Evolutionary conservation across 768 basidiomycete species (phyloP), one percentile per base, ranked within the genome.

Genomic region (Russula virescens): DNA sequence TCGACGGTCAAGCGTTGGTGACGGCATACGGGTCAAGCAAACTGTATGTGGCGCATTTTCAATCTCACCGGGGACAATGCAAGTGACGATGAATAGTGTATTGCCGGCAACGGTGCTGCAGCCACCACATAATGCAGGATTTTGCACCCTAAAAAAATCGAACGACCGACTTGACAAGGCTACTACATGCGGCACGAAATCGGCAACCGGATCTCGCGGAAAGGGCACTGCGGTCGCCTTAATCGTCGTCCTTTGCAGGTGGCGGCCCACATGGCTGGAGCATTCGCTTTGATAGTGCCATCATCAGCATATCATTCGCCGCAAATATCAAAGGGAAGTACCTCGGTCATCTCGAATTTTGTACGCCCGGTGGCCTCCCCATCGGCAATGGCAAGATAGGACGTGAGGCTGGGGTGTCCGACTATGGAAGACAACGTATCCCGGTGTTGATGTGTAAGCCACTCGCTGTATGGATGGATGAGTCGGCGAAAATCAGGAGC

Each of bases 301-400:
- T 35, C 23, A 28, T 48, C n/a, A 40, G 34, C 58, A 54, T 35
- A 23, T 42, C 19, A 13, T 31, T 34, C 52, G 8, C 46, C 16
- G 16, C 23, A 16, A 21, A 56, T 14, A n/a, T 23, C 42, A 21
- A 35, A 47, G 31, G n/a, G 43, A 72, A 75, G 21, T 62, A 95
- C 96, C 88, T 98, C 95, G 0, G 91, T 87, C 87, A 97, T 88
- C 77, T 99, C 96, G 71, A 97, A 98, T 71, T 84, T 93, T 3
- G 87, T 79, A 47, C 97, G 78, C 10, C 91, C 97, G 58, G 88
- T 84, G n/a, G 91, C 81, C 74, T 98, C 94, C 2, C 94, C 93
- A 67, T 99, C 96, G 16, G 95, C 95, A 69, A 98, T 85, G 1
- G 94, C 87, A 50, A 98, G 79, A 72, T 89, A 99, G 2, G 91